Evolutionary conservation across 2,329 filamentous ascomycete species (phyloP), one percentile per base, ranked within the genome.

Genomic region (Geosmithia flava): DNA sequence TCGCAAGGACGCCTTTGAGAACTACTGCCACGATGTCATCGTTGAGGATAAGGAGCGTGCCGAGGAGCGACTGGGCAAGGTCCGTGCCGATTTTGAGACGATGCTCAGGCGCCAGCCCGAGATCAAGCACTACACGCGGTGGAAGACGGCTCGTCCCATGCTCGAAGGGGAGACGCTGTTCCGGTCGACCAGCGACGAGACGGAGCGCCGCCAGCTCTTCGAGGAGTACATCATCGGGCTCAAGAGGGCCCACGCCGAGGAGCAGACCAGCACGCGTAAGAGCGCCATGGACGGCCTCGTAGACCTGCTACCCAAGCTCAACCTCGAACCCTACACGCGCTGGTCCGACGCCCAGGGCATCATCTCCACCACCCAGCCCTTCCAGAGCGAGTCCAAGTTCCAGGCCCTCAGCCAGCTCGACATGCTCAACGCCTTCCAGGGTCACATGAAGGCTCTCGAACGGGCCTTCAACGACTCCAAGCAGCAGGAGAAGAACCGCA

Each of bases 41-140:
- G 75, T 85, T 55, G 87, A 96, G 69, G 93, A 98, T 69, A 93
- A 94, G 71, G 88, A 94, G 65, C 85, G 86, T 56, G 90, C 90
- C 61, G 91, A 95, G 67, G 91, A 97, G 68, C 84, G 93, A 62
- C 76, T 95, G 64, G 76, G 87, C 57, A 97, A 96, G 71, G 76
- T 97, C 60, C 87, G 89, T 59, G 77, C 86, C 65, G 93, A 97
- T 72, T 98, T 98, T 66, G 85, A 85, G 56, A 90, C 83, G 48
- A 98, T 98, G 93, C 77, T 98, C 55, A 88, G 85, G 67, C 90
- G 89, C 55, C 91, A 98, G 64, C 89, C 90, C 52, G 93, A 98
- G 66, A 97, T 98, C 66, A 93, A 90, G 65, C 81, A 96, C 64
- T 96, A 94, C 65, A 96, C 91, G 42, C 85, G 89, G 52, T 98